Evolutionary conservation across 2,329 filamentous ascomycete genomes (phyloP).

Genomic region (Didymella glomerata): DNA sequence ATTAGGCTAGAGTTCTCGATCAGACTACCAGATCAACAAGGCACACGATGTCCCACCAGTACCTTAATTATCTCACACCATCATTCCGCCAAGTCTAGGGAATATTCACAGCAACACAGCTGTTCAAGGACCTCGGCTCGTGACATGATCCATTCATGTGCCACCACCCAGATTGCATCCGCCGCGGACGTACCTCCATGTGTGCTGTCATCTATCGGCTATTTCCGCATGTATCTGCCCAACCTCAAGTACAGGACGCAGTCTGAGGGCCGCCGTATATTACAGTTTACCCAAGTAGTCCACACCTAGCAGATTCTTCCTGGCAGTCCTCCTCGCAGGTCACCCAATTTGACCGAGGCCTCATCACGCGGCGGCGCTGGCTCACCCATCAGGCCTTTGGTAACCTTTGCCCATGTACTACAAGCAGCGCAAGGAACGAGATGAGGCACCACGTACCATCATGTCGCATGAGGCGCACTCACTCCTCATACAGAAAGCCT

Average conservation of each 20-base stretch:
- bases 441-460: neutral
- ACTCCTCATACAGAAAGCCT: neutral
- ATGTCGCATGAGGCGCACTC: neutral
- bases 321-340: neutral
- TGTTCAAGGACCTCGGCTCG: slow-evolving; percentile 9
- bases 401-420: neutral
- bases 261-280: neutral
- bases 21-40: slow-evolving; percentile 1
- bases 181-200: slow-evolving; percentile 7
- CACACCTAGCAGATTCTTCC: neutral
- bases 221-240: slow-evolving; percentile 8
- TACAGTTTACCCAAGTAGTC: neutral
- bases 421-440: neutral
- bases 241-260: neutral
- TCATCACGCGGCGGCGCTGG: neutral
- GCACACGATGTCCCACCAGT: slow-evolving; percentile 2
- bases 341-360: neutral
- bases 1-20: neutral
- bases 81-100: slow-evolving; percentile 1
- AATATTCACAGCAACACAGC: neutral
- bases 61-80: neutral
- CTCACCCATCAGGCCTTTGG: neutral
- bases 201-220: slow-evolving; percentile 11
- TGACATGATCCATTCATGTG: slow-evolving; percentile 3
- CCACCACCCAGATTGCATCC: neutral